These are phyloP conservation scores for Solanum bulbocastanum DNA, from an alignment of 257 asterid species.

Conservation along the genomic window DNA sequence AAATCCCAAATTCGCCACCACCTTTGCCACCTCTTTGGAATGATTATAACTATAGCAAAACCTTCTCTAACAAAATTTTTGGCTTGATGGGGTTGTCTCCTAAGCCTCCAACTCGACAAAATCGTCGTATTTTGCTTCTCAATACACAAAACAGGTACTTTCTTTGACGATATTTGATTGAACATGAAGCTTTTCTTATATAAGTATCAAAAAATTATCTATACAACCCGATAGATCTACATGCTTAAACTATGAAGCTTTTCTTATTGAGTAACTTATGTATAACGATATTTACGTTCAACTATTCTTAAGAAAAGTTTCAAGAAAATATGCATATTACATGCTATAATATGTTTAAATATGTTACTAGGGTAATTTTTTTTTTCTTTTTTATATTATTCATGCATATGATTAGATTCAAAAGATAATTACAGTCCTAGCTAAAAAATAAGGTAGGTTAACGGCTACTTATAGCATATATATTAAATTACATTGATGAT, in stretches of 20 bases:
- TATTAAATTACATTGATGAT: background rate
- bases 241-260: background rate
- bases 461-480: background rate
- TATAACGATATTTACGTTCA: background rate
- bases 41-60: conserved; percentile 45
- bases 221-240: background rate
- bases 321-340: background rate
- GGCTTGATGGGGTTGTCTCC: conserved; percentile 33
- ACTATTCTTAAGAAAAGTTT: background rate
- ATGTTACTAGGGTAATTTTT: background rate
- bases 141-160: conserved; percentile 46
- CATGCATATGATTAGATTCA: background rate
- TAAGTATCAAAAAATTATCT: background rate
- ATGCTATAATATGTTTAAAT: background rate
- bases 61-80: conserved; percentile 31
- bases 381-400: background rate
- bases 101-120: conserved; percentile 28
- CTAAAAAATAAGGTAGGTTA: background rate
- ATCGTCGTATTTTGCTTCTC: conserved; percentile 37
- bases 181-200: no score
- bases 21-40: conserved; percentile 59
- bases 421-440: background rate
- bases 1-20: conserved; percentile 35
- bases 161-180: background rate
- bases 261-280: background rate